These are phyloP conservation scores for Phytophthora ramorum DNA, from an alignment of 352 stramenopile genomes.

Conservation along the genomic window DNA sequence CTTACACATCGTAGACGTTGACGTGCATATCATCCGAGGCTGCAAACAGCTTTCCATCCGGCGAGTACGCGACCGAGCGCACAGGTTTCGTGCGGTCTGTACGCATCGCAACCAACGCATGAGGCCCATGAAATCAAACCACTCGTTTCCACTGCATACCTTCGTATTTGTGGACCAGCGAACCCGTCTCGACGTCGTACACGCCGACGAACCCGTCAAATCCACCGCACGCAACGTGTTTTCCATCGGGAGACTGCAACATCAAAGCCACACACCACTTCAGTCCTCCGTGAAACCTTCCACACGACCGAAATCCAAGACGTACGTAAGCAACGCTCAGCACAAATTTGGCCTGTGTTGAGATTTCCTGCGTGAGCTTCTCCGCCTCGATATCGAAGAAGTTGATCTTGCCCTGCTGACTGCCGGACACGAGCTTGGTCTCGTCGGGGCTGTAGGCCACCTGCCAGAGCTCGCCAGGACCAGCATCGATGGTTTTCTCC, in stretches of 20 bases:
- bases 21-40: conserved; percentile 93
- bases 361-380: conserved; percentile 81
- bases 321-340: conserved; percentile 80
- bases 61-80: conserved; percentile 84
- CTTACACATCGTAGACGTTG: conserved; percentile 93
- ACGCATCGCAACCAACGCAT: conserved; percentile 11
- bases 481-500: conserved; percentile 88
- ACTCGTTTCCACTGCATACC: conserved; percentile 30
- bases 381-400: conserved; percentile 84
- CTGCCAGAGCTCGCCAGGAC: conserved; percentile 89
- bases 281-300: not conserved
- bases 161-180: conserved; percentile 88
- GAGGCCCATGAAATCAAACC: conserved; percentile 3
- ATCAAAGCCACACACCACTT: conserved; percentile 9
- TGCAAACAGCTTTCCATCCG: conserved; percentile 87
- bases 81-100: conserved; percentile 89
- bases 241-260: conserved; percentile 76
- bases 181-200: conserved; percentile 82
- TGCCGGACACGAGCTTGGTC: conserved; percentile 80
- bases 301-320: conserved; percentile 1
- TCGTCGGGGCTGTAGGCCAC: conserved; percentile 87
- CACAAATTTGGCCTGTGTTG: conserved; percentile 77
- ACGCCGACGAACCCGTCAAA: conserved; percentile 89
- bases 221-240: conserved; percentile 80
- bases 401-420: conserved; percentile 90